phyloP scores from a whole-genome alignment of 2,329 filamentous ascomycete genomes.

The Aschersonia sp. region DNA sequence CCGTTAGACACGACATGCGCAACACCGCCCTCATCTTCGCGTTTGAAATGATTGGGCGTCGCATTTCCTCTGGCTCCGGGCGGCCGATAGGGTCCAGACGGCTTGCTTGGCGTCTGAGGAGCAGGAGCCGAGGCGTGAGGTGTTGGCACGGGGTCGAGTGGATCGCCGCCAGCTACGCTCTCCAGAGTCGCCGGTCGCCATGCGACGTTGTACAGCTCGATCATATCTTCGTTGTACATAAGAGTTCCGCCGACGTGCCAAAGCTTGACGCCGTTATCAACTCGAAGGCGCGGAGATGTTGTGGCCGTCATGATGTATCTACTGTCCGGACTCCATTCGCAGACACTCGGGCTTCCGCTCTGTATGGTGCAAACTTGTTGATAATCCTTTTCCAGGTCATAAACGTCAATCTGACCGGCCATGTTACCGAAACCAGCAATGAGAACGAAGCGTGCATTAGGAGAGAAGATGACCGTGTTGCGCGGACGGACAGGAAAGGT shows the following conservation, averaged over 20 bases:
- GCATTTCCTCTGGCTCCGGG: conserved; percentile 80
- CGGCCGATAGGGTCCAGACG: conserved; percentile 90
- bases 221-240: conserved; percentile 93
- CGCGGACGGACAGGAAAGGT: conserved; percentile 77
- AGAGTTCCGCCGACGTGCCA: conserved; percentile 83
- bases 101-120: conserved; percentile 88
- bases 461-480: conserved; percentile 92
- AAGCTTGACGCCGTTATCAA: conserved; percentile 91
- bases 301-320: conserved; percentile 95
- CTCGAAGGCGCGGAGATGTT: conserved; percentile 83
- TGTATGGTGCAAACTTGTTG: conserved; percentile 87
- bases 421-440: conserved; percentile 96
- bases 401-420: conserved; percentile 94
- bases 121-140: conserved; percentile 73
- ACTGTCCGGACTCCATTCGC: conserved; percentile 94
- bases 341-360: conserved; percentile 89
- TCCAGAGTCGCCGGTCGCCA: conserved; percentile 67
- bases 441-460: conserved; percentile 81
- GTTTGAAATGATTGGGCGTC: conserved; percentile 90
- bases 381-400: conserved; percentile 90
- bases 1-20: conserved; percentile 74
- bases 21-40: conserved; percentile 89
- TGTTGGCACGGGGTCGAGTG: conserved; percentile 57
- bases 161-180: conserved; percentile 48
- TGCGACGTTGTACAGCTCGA: conserved; percentile 78